Percentiles rank a stretch among this genome's conserved stretches.
These are phyloP conservation scores for Cladophialophora carrionii DNA, from an alignment of 2,329 filamentous ascomycete genomes.

Conservation along the genomic window DNA sequence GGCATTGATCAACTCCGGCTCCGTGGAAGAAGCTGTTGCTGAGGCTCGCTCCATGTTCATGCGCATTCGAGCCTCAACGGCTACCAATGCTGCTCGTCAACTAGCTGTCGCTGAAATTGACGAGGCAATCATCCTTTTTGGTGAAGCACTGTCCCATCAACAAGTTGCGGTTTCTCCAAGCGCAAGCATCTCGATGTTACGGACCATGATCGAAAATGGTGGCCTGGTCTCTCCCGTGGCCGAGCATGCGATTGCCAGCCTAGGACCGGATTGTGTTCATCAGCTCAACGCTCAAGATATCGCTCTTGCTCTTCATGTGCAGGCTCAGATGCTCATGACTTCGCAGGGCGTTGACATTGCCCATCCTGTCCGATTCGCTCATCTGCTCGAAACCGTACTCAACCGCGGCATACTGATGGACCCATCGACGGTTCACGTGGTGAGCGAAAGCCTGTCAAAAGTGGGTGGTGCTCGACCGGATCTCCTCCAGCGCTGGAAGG, in stretches of 20 bases:
- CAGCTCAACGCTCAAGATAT: constrained; percentile 57
- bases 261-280: constrained; percentile 63
- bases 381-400: constrained; percentile 63
- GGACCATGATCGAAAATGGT: constrained; percentile 68
- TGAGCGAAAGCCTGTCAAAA: constrained; percentile 62
- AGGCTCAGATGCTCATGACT: constrained; percentile 54
- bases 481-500: constrained; percentile 60
- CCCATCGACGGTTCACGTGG: constrained; percentile 58
- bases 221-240: constrained; percentile 63
- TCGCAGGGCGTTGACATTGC: constrained; percentile 56
- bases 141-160: constrained; percentile 59
- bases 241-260: constrained; percentile 62
- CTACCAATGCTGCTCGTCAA: constrained; percentile 48
- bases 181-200: constrained; percentile 62
- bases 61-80: constrained; percentile 69
- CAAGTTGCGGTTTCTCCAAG: constrained; percentile 57
- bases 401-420: constrained; percentile 59
- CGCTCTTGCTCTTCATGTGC: constrained; percentile 64
- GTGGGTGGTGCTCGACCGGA: constrained; percentile 54
- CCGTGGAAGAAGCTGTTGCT: constrained; percentile 76
- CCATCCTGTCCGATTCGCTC: constrained; percentile 63
- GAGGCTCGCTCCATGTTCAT: constrained; percentile 86
- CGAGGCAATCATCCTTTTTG: constrained; percentile 75
- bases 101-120: constrained; percentile 79
- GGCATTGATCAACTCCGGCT: constrained; percentile 81